Percentiles rank a stretch among this genome's conserved stretches.
Evolutionary conservation across 768 basidiomycete species (phyloP).

Genomic region (Amanita phalloides): DNA sequence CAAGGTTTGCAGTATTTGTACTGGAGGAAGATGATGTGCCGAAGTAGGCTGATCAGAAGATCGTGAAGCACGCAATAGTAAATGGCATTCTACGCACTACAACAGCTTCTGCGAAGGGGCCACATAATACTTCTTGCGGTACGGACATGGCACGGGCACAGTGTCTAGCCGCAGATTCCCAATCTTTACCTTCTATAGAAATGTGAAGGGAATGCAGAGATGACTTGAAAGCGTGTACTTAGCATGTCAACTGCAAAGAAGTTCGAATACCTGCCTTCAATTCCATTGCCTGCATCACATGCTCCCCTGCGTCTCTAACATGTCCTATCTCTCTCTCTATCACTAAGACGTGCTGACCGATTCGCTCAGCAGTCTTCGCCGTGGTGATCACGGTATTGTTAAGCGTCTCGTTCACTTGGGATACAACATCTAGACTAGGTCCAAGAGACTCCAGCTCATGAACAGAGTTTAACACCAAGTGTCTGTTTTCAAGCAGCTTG

Average conservation of each 20-base stretch:
- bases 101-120: constrained; percentile 75
- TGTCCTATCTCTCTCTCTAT: constrained; percentile 92
- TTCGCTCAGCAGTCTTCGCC: constrained; percentile 72
- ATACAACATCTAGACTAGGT: constrained; percentile 54
- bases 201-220: constrained; percentile 40
- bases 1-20: constrained; percentile 68
- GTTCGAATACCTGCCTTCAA: constrained; percentile 56
- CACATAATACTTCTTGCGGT: constrained; percentile 65
- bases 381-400: constrained; percentile 55
- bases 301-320: constrained; percentile 83
- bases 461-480: constrained; percentile 55
- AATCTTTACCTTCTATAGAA: constrained; percentile 80
- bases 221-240: constrained; percentile 17
- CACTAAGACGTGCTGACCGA: constrained; percentile 82
- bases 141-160: constrained; percentile 87
- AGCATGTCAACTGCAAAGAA: not conserved
- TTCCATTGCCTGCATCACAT: constrained; percentile 89
- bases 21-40: constrained; percentile 77
- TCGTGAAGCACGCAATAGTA: not conserved
- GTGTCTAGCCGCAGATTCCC: constrained; percentile 90
- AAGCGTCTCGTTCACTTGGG: constrained; percentile 44
- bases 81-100: constrained; percentile 51
- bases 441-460: constrained; percentile 47
- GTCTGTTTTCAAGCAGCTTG: constrained; percentile 54
- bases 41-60: constrained; percentile 64